Conservation (phyloP, 2,329 filamentous ascomycete genomes). For the Sclerotinia spermophila region DNA sequence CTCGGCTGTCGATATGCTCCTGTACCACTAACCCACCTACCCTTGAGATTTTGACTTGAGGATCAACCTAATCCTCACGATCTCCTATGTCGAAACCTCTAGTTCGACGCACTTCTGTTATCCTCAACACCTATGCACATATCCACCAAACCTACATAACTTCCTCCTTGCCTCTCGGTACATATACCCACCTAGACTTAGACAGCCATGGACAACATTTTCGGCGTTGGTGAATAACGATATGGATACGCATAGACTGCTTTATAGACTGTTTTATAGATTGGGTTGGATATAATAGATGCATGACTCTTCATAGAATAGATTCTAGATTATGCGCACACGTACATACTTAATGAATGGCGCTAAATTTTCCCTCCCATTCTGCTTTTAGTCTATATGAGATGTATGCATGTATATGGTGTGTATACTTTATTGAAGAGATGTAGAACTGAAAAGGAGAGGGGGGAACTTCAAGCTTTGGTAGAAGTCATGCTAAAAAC, state of each 20-base stretch:
- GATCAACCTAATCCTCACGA: neutral
- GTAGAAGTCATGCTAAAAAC: too few species aligned
- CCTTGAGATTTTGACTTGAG: neutral
- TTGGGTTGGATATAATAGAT: neutral
- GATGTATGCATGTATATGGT: neutral
- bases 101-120: neutral
- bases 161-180: neutral
- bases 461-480: neutral
- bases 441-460: neutral
- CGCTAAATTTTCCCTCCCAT: neutral
- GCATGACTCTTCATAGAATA: conserved; percentile 5
- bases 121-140: neutral
- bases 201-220: neutral
- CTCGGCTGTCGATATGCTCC: neutral
- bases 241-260: neutral
- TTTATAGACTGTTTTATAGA: neutral
- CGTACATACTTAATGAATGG: neutral
- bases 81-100: neutral
- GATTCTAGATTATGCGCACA: conserved; percentile 7
- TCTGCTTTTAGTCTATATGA: neutral
- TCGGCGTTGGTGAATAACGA: conserved; percentile 1
- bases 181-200: conserved; percentile 2
- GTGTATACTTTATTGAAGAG: neutral
- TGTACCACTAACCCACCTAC: neutral
- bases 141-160: neutral